Percentiles rank a stretch among this genome's conserved stretches.
These are phyloP conservation scores for Metarhizium brunneum DNA, from an alignment of 2,329 filamentous ascomycete species.

Conservation along the genomic window DNA sequence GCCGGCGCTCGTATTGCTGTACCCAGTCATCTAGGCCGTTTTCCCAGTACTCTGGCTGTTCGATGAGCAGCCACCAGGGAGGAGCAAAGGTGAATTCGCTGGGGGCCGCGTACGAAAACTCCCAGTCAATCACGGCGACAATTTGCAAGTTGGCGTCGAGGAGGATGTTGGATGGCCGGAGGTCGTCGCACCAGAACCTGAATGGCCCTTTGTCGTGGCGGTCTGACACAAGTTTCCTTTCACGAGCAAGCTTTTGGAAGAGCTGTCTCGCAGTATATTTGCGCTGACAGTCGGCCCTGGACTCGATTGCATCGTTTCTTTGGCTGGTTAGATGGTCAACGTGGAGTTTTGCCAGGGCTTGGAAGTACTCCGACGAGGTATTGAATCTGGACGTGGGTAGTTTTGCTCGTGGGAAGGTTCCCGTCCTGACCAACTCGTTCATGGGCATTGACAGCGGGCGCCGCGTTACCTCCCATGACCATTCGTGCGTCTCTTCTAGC, in stretches of 20 bases:
- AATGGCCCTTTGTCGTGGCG: constrained; percentile 11
- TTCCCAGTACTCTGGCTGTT: constrained; percentile 15
- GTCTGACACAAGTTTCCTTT: constrained; percentile 11
- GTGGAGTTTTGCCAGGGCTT: too few species aligned
- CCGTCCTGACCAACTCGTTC: too few species aligned
- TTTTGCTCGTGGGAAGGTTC: too few species aligned
- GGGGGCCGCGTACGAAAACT: constrained; percentile 26
- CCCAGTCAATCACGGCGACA: constrained; percentile 29
- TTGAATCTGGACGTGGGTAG: too few species aligned
- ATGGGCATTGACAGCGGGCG: too few species aligned
- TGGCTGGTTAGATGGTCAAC: too few species aligned
- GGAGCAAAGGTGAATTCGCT: constrained; percentile 23
- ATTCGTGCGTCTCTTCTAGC: too few species aligned
- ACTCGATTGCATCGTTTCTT: too few species aligned
- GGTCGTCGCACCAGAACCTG: constrained; percentile 21
- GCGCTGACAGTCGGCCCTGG: too few species aligned
- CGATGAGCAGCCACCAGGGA: constrained; percentile 29
- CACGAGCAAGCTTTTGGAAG: constrained; percentile 21
- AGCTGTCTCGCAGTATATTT: constrained; percentile 28
- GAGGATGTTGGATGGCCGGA: constrained; percentile 23
- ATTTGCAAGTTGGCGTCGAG: constrained; percentile 17
- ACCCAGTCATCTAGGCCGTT: constrained; percentile 15
- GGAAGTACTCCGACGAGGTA: too few species aligned
- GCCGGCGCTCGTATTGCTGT: constrained; percentile 19
- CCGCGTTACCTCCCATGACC: too few species aligned